Conservation (phyloP, 1,284 basidiomycete species). For the Ganoderma boninense region DNA sequence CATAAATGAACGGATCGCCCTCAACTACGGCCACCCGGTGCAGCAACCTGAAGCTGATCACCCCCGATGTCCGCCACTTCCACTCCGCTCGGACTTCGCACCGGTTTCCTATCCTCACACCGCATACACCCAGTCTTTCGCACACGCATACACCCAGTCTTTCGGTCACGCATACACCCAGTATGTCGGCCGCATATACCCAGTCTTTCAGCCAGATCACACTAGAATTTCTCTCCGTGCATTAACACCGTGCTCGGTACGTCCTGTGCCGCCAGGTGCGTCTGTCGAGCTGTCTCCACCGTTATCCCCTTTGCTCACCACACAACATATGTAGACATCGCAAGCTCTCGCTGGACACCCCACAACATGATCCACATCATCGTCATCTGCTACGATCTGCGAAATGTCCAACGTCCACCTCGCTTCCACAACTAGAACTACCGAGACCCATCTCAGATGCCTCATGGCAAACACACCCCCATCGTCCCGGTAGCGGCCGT, state of each 20-base stretch:
- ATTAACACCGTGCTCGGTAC: background rate
- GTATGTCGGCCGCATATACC: no score
- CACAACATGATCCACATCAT: background rate
- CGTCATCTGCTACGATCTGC: slow-evolving; percentile 1
- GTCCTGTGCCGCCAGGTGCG: background rate
- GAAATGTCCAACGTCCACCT: slow-evolving; percentile 6
- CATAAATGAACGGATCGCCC: background rate
- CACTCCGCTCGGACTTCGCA: slow-evolving; percentile 8
- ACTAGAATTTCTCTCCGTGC: background rate
- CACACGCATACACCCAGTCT: background rate
- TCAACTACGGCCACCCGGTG: no score
- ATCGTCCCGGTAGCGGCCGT: slow-evolving; percentile 7
- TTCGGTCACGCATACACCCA: background rate
- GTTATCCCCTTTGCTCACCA: background rate
- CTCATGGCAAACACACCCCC: slow-evolving; percentile 22
- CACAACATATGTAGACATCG: background rate
- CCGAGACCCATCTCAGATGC: slow-evolving; percentile 13
- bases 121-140: background rate
- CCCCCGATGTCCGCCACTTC: background rate
- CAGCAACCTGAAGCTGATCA: slow-evolving; percentile 8
- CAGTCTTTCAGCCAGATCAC: background rate
- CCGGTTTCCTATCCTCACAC: background rate
- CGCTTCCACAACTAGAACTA: slow-evolving; percentile 8
- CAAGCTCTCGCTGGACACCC: background rate
- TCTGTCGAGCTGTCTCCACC: background rate